Percentiles rank a stretch among this genome's conserved stretches.
Evolutionary conservation across 345 rosid genomes (phyloP).

Genomic region (Eucalyptus grandis): DNA sequence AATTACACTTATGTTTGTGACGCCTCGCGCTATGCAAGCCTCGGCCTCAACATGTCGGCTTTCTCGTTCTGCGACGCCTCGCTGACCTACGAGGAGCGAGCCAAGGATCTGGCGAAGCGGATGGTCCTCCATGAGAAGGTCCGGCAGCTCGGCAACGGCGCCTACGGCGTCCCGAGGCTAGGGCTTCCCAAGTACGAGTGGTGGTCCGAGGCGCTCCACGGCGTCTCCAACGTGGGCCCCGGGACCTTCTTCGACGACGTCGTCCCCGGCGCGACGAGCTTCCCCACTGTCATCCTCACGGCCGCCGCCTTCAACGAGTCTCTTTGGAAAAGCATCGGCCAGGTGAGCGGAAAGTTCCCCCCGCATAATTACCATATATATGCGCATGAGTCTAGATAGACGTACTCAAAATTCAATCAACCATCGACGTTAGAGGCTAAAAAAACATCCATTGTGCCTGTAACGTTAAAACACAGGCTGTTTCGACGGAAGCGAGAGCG

Average conservation of each 20-base stretch:
- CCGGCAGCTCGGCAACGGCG: conserved; percentile 5
- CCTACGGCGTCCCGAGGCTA: conserved; percentile 7
- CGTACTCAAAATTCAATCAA: not conserved
- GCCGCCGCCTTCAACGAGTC: conserved; percentile 26
- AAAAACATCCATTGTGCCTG: not conserved
- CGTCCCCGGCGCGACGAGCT: conserved; percentile 28
- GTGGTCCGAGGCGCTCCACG: conserved; percentile 46
- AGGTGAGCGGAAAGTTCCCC: conserved; percentile 1
- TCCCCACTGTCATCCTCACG: conserved; percentile 21
- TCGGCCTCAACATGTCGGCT: conserved; percentile 1
- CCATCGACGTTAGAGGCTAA: not conserved
- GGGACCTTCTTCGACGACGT: conserved; percentile 13
- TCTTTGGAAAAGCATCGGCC: conserved; percentile 27
- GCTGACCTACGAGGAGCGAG: conserved; percentile 13
- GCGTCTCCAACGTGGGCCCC: conserved; percentile 21
- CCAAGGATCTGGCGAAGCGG: conserved; percentile 9
- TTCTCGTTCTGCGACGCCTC: conserved; percentile 12
- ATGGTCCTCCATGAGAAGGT: conserved; percentile 23
- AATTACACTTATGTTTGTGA: conserved; percentile 14
- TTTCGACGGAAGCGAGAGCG: conserved; percentile 40
- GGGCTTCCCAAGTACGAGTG: conserved; percentile 28
- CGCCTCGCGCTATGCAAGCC: not conserved
- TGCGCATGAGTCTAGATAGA: too few relatives aligned
- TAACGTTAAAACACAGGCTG: conserved; percentile 10
- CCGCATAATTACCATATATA: not conserved